phyloP scores from a whole-genome alignment of 805 yeast genomes.

The Saturnispora serradocipensis region DNA sequence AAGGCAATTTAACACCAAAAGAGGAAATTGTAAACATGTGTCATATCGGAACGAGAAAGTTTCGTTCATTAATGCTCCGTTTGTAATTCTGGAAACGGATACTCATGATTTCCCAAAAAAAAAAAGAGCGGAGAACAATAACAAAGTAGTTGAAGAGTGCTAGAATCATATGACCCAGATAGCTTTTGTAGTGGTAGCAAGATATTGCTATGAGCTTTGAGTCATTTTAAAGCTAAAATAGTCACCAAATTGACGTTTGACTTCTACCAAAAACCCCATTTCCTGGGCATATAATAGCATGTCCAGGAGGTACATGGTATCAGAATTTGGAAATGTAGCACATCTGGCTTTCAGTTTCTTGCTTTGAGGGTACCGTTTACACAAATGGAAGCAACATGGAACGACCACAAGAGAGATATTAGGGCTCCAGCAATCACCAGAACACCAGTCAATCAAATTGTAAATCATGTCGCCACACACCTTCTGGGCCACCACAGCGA shows the following conservation, averaged over 20 bases:
- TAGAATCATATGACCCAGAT: background rate
- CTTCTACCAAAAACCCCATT: background rate
- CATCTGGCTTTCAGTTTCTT: background rate
- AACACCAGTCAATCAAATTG: constrained; percentile 9
- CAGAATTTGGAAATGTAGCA: background rate
- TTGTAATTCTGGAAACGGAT: background rate
- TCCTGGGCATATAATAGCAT: constrained; percentile 6
- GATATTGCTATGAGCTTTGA: background rate
- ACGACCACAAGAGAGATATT: background rate
- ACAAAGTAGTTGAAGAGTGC: background rate
- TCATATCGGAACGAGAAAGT: background rate
- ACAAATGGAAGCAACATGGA: constrained; percentile 6
- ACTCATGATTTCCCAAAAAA: background rate
- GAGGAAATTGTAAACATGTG: background rate
- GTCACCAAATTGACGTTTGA: background rate
- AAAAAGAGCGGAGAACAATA: background rate
- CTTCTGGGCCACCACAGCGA: constrained; percentile 16
- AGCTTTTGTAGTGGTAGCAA: background rate
- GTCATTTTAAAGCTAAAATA: constrained; percentile 1
- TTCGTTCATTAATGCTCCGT: background rate
- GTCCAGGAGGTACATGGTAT: constrained; percentile 7
- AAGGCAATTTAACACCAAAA: background rate
- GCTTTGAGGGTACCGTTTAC: background rate
- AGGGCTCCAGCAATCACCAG: background rate
- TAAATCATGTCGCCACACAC: constrained; percentile 23